A percentile compares a stretch with the other conserved stretches of the same genome.
Conservation (phyloP, 441 rosid genomes). For the Isatis lusitanica region DNA sequence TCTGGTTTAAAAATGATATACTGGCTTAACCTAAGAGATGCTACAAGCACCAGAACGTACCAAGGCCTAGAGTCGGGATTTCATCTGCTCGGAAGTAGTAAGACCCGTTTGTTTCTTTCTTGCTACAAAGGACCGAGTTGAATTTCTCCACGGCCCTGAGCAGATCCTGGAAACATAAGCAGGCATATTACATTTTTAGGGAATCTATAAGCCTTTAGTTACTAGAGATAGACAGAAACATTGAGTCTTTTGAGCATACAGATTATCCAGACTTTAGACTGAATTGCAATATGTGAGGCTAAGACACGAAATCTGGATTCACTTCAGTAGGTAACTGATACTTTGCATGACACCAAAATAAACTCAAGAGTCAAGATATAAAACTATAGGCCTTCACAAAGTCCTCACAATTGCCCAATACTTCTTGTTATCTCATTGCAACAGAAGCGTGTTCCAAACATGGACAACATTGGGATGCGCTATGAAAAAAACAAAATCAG, state of each 20-base stretch:
- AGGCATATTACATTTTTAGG: background rate
- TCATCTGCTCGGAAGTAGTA: conserved; percentile 45
- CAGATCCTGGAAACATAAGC: conserved; percentile 50
- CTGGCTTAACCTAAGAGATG: background rate
- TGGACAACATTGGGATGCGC: no score
- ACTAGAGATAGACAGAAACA: background rate
- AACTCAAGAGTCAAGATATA: no score
- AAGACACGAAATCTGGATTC: no score
- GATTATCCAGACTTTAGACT: no score
- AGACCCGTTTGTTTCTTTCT: conserved; percentile 33
- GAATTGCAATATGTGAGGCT: no score
- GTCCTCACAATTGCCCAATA: no score
- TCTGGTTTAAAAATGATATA: background rate
- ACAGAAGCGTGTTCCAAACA: no score
- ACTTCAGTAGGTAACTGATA: no score
- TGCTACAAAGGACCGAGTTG: conserved; percentile 46
- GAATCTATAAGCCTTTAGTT: background rate
- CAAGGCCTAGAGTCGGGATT: conserved; percentile 56
- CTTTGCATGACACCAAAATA: no score
- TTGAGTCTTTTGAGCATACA: background rate
- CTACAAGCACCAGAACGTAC: conserved; percentile 36
- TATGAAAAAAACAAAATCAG: no score
- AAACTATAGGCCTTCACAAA: no score
- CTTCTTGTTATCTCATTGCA: no score
- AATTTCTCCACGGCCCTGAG: conserved; percentile 60